phyloP scores from a whole-genome alignment of 2,329 filamentous ascomycete genomes.

The Fusarium sp. region DNA sequence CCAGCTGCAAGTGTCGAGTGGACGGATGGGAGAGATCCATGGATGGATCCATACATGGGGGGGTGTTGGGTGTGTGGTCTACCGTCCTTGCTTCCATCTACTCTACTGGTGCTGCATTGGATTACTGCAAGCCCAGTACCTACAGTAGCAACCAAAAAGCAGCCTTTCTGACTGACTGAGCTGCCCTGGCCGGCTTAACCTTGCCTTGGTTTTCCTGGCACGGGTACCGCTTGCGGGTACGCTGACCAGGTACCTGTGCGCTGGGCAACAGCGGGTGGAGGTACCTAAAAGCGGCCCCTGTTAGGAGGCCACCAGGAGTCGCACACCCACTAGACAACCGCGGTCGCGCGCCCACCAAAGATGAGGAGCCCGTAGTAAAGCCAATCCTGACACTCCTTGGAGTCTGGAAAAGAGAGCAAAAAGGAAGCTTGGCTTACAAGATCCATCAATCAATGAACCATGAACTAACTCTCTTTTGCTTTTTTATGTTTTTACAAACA shows the following conservation, averaged over 20 bases:
- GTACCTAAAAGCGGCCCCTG: conserved; percentile 40
- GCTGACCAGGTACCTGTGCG: conserved; percentile 39
- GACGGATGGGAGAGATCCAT: conserved; percentile 20
- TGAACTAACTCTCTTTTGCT: conserved; percentile 12
- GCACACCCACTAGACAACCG: conserved; percentile 24
- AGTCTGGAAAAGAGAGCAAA: conserved; percentile 17
- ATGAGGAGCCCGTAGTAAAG: conserved; percentile 13
- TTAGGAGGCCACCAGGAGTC: conserved; percentile 44
- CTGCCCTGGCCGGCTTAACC: conserved; percentile 10
- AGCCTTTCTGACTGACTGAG: conserved; percentile 13
- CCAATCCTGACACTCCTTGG: conserved; percentile 27
- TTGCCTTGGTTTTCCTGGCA: conserved; percentile 31
- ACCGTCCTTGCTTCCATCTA: neutral
- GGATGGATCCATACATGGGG: conserved; percentile 20
- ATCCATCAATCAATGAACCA: conserved; percentile 14
- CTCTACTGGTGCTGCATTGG: conserved; percentile 1
- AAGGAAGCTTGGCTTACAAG: conserved; percentile 36
- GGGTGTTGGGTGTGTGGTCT: conserved; percentile 29
- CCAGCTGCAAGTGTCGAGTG: conserved; percentile 39
- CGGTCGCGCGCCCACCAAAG: conserved; percentile 31
- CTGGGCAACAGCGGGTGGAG: conserved; percentile 42
- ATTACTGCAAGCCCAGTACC: neutral
- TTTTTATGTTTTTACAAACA: conserved; percentile 8
- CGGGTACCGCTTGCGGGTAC: conserved; percentile 41
- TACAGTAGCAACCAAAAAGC: conserved; percentile 1